Evolutionary conservation across 805 yeast species (phyloP).

Genomic region (Vanderwaltozyma verrucispora): DNA sequence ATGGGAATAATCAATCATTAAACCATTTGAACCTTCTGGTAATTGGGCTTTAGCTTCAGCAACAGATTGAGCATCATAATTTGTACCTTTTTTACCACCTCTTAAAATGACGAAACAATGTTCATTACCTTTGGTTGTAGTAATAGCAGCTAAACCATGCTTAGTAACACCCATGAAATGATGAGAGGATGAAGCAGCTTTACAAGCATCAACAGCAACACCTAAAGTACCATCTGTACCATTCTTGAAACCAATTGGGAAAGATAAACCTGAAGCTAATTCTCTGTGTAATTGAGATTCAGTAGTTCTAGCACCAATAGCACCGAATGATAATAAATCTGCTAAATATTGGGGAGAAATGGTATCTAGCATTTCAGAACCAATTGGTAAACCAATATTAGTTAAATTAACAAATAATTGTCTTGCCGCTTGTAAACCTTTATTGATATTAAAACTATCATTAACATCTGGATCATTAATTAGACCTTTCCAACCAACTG

Average conservation of each 20-base stretch:
- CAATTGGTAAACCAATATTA: conserved; percentile 75
- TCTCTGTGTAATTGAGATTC: conserved; percentile 97
- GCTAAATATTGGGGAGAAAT: conserved; percentile 93
- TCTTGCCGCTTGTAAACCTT: conserved; percentile 84
- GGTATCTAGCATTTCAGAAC: conserved; percentile 96
- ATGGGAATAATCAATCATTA: conserved; percentile 97
- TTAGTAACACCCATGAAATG: conserved; percentile 93
- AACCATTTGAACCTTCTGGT: conserved; percentile 19
- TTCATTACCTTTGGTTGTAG: conserved; percentile 87
- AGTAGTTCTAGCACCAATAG: conserved; percentile 98
- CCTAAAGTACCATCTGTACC: conserved; percentile 96
- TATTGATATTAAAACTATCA: conserved; percentile 85
- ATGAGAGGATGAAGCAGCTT: conserved; percentile 87
- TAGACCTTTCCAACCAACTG: conserved; percentile 98
- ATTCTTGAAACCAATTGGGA: conserved; percentile 97
- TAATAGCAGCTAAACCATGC: conserved; percentile 93
- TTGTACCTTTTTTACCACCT: conserved; percentile 93
- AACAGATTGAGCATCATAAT: conserved; percentile 71
- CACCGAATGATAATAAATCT: conserved; percentile 91
- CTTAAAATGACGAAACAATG: conserved; percentile 86
- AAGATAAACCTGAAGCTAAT: conserved; percentile 89
- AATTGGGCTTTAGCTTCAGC: conserved; percentile 53
- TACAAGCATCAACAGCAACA: conserved; percentile 89
- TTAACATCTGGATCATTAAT: conserved; percentile 96
- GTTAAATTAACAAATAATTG: conserved; percentile 73